Evolutionary conservation across 2,329 filamentous ascomycete genomes (phyloP), one percentile per base, ranked within the genome.

Genomic region (Pseudogymnoascus sp.): DNA sequence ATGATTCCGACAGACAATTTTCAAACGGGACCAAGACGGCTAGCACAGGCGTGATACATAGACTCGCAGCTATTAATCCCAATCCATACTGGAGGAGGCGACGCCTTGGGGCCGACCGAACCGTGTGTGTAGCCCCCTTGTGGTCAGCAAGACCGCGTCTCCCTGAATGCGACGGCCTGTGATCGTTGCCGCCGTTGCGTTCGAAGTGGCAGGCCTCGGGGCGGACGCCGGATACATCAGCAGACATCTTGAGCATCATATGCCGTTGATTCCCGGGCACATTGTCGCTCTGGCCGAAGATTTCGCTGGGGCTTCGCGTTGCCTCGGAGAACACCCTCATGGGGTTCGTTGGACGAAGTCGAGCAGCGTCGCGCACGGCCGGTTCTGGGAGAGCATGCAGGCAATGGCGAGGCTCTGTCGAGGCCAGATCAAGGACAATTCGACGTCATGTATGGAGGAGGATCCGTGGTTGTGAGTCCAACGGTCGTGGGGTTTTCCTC

Each of bases 21-120:
- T 88, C 81, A 75, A 96, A 95, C 64, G 85, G 80, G 65, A 97
- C 78, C 69, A 86, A 84, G 50, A 86, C 91, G 59, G 89, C 90
- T 42, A 78, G 74, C 26, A 76, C 79, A 7, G 83, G 80, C 46
- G 73, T 72, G 46, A 70, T 66, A 62, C 66, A 71, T 13, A 72
- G 63, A 46, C 65, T 66, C 26, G 66, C 56, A 56, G 71, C 40
- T 33, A 73, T 31, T 17, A 71, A 31, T 33, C 26, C 46, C 46
- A 56, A 56, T 56, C 46, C 46, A 56, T 33, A 56, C n/a, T 56
- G 46, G 9, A 56, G 26, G 10, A 56, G 46, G 46, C 26, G 26
- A 33, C 9, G 46, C 46, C 46, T 56, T 56, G 46, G 46, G 46
- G n/a, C 46, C 26, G 29, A 33, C 46, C 46, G 26, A 17, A 17